These are phyloP conservation scores for Trichosporon coremiiforme DNA, from an alignment of 1,284 basidiomycete genomes.

Conservation along the genomic window DNA sequence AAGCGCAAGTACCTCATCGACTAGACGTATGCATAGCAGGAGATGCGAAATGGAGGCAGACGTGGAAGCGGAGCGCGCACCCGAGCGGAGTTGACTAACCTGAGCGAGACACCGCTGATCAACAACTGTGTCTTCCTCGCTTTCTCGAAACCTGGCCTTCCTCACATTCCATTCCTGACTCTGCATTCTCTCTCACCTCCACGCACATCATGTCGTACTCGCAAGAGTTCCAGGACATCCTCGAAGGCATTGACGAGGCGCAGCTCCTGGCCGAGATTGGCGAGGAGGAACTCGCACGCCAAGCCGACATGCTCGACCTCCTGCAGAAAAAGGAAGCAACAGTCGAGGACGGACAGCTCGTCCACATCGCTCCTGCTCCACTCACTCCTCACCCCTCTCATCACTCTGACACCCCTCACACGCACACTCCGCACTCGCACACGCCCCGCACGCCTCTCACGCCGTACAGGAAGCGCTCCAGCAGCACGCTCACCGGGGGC, in stretches of 20 bases:
- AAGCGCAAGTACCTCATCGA: conserved; percentile 97
- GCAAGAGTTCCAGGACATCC: neutral
- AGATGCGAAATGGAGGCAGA: neutral
- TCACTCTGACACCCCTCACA: neutral
- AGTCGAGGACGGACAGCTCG: conserved; percentile 3
- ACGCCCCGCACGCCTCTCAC: neutral
- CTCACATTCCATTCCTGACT: neutral
- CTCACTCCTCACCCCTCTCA: neutral
- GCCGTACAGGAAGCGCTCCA: neutral
- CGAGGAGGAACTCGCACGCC: conserved; percentile 6
- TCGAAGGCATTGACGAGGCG: conserved; percentile 4
- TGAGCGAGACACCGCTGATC: conserved; percentile 2
- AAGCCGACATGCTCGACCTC: conserved; percentile 2
- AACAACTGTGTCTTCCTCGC: neutral
- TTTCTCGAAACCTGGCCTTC: neutral
- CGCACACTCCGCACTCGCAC: neutral
- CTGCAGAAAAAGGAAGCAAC: conserved; percentile 11
- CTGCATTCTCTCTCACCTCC: neutral
- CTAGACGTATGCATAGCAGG: conserved; percentile 49
- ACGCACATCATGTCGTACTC: neutral
- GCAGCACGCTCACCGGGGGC: neutral
- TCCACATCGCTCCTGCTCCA: neutral
- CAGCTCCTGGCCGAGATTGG: conserved; percentile 2
- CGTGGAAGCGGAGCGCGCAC: neutral
- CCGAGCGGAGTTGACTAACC: neutral